Evolutionary conservation across 1,139 yeast genomes (phyloP), one percentile per base, ranked within the genome.

Genomic region (Zhuliangozyma blackwelliae): DNA sequence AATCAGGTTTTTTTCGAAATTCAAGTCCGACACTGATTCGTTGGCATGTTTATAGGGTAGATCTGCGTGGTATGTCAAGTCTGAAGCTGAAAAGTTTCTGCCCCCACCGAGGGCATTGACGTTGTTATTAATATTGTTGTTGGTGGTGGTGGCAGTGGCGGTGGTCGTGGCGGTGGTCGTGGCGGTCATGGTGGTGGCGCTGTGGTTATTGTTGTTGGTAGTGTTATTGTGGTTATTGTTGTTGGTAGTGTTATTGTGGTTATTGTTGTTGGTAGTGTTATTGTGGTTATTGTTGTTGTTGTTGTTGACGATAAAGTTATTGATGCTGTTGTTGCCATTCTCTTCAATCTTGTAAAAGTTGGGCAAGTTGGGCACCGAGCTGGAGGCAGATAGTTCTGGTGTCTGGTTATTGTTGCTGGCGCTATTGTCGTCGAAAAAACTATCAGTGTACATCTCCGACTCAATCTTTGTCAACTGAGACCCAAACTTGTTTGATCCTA

Each of bases 381-480:
- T 33, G 13, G 40, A 28, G 10, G 39, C 38, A 7, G 46, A 37
- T 21, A 43, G 31, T 13, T 28, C 27, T 16, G 32, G 11, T 3
- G 30, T 26, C 27, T 12, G 32, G 12, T 32, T 32, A 5, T 12
- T 19, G 36, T 10, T 29, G 38, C 13, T 25, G 32, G 16, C 28
- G 31, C n/a, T 32, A 13, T 33, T 28, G 26, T 43, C 48, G 31
- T 43, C 46, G 27, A 37, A 36, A 31, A 43, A 40, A 23, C 34
- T 37, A 16, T 45, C 48, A 2, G 47, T 41, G 28, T 45, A 45
- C 40, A 46, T 33, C 35, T 45, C 45, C 19, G 46, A 38, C 33
- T 44, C 49, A 31, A 43, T 40, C 34, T 46, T 45, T 34, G 43
- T 42, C 41, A 45, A 41, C 23, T 43, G 48, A 1, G 47, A 40